Base-by-base conservation (phyloP, 2,329 filamentous ascomycete genomes). In the Aspergillus brasiliensis region DNA sequence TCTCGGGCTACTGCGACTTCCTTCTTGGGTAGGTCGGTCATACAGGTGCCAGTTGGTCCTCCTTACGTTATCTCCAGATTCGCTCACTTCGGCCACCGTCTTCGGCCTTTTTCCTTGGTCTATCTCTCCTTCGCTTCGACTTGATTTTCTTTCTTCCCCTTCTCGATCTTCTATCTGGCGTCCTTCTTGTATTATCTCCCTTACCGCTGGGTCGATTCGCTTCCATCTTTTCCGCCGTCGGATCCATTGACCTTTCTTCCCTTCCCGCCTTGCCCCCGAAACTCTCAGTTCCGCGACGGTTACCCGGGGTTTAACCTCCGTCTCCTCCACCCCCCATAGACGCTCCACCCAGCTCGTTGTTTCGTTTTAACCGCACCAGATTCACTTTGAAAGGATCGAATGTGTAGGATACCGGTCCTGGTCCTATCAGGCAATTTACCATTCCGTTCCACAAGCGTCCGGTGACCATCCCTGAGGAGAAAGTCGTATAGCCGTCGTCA, bases 31-130 rank as follows among this genome's bases (percentile, higher is more conserved):
- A 53, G 37, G 31, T 56, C 28, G 31, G 23, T 21, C 54, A 40
- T 44, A 44, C 46, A 56, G 51, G 34, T 58, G 59, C 57, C 59
- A 62, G 60, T 59, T 64, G 57, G 59, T 60, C 54, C 51, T 62
- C 63, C 63, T 65, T 66, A 64, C 64, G 64, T 66, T 65, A 65
- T 65, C 64, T 64, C 63, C 61, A 58, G 63, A 62, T 64, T 58
- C 51, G 64, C 53, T 59, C 58, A 58, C 56, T 34, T 65, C 60
- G 56, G 57, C 55, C 65, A 60, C 62, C 58, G 63, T 61, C 51
- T 59, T 63, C 62, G 64, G 62, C 58, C 60, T 52, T 59, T 64
- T 65, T 49, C 51, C 47, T 57, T 34, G 31, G 31, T 42, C 51
- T 55, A 47, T 59, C 53, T 8, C 58, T 58, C 27, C 51, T 57